Evolutionary conservation across 129 eudicot genomes (phyloP).

Genomic region (Pseudognaphalium luteoalbum): DNA sequence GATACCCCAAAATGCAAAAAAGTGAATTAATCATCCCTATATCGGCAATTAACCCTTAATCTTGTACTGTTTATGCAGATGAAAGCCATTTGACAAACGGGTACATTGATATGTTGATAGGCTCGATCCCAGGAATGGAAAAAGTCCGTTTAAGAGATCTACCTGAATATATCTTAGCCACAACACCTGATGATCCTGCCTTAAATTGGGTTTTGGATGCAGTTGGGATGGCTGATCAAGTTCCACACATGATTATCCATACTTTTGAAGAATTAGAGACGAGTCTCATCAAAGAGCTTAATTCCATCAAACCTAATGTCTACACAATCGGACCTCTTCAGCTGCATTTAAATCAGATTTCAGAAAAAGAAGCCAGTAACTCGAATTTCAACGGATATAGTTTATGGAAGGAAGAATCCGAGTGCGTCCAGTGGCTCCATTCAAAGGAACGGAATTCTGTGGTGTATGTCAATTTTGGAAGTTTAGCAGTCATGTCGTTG

Average conservation of each 20-base stretch:
- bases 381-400: conserved; percentile 21
- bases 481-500: conserved; percentile 26
- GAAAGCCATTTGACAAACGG: conserved; percentile 29
- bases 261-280: conserved; percentile 29
- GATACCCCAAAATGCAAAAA: no score
- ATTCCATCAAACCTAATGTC: conserved; percentile 15
- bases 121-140: conserved; percentile 39
- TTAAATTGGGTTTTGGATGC: conserved; percentile 14
- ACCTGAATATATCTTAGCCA: conserved; percentile 20
- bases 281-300: conserved; percentile 19
- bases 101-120: conserved; percentile 14
- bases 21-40: no score
- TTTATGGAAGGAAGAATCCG: conserved; percentile 39
- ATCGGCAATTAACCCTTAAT: neutral
- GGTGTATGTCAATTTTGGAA: conserved; percentile 43
- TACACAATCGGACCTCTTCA: conserved; percentile 33
- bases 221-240: conserved; percentile 5
- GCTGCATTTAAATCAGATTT: conserved; percentile 20
- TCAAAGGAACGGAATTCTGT: conserved; percentile 33
- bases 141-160: conserved; percentile 30
- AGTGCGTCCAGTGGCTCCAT: conserved; percentile 33
- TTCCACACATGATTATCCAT: conserved; percentile 27
- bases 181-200: neutral
- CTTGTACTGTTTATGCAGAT: conserved; percentile 20
- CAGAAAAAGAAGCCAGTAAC: neutral